phyloP scores from a whole-genome alignment of 257 asterid species.

The Fraxinus anomala region DNA sequence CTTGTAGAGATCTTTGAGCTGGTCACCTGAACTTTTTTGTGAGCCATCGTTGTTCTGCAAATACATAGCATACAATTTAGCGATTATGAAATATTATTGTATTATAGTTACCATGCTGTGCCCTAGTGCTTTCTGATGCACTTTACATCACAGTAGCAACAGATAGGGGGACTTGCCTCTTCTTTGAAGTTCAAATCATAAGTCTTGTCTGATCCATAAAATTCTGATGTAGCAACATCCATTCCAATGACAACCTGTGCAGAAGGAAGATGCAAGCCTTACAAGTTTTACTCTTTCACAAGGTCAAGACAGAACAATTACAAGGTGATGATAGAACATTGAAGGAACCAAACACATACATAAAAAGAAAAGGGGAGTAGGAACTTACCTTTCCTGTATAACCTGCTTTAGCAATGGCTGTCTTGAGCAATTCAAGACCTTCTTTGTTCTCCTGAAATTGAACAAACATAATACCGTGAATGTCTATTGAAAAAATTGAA shows the following conservation, averaged over 20 bases:
- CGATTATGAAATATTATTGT: neutral
- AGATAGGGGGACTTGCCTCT: conserved; percentile 52
- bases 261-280: conserved; percentile 11
- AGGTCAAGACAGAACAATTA: neutral
- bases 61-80: neutral
- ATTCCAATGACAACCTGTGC: conserved; percentile 90
- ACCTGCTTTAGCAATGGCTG: conserved; percentile 95
- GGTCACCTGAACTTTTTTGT: conserved; percentile 78
- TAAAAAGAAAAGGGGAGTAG: neutral
- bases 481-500: conserved; percentile 16
- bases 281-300: neutral
- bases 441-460: conserved; percentile 83
- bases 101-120: neutral
- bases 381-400: conserved; percentile 70
- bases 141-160: neutral
- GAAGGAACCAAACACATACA: neutral
- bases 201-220: conserved; percentile 70
- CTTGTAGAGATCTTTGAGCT: conserved; percentile 92
- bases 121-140: neutral
- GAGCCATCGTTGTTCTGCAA: conserved; percentile 79
- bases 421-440: conserved; percentile 95
- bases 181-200: conserved; percentile 98
- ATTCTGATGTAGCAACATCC: conserved; percentile 99
- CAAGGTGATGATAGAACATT: neutral
- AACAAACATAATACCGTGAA: conserved; percentile 22